A percentile compares a stretch with the other conserved stretches of the same genome.
phyloP scores from a whole-genome alignment of 1,284 basidiomycete genomes.

The Leccinum holopus region DNA sequence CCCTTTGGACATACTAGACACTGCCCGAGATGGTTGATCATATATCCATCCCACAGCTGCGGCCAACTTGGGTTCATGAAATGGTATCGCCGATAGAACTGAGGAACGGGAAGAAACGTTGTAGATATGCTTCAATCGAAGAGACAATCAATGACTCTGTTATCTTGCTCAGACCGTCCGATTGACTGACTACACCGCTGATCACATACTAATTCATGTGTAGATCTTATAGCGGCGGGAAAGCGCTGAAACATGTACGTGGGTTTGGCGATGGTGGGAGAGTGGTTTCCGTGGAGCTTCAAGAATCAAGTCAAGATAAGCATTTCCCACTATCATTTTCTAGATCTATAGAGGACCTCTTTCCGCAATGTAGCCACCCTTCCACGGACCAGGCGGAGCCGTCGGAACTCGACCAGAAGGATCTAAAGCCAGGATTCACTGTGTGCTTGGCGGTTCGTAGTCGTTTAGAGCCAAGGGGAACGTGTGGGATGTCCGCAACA shows the following conservation, averaged over 20 bases:
- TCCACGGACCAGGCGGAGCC: constrained; percentile 15
- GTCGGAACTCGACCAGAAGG: neutral
- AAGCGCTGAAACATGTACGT: neutral
- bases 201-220: neutral
- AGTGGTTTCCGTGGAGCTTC: neutral
- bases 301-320: neutral
- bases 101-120: neutral
- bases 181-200: neutral
- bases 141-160: neutral
- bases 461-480: neutral
- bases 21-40: constrained; percentile 1
- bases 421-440: neutral
- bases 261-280: neutral
- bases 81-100: neutral
- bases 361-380: constrained; percentile 10
- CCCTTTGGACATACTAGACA: neutral
- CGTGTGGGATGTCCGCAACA: neutral
- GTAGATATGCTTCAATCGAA: neutral
- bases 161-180: neutral
- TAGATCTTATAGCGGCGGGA: neutral
- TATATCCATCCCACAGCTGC: neutral
- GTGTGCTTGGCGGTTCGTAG: neutral
- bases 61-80: neutral
- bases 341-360: constrained; percentile 6
- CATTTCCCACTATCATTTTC: neutral